A percentile compares a stretch with the other conserved stretches of the same genome.
Evolutionary conservation across 768 basidiomycete species (phyloP).

Genomic region (Leccinum broughii): DNA sequence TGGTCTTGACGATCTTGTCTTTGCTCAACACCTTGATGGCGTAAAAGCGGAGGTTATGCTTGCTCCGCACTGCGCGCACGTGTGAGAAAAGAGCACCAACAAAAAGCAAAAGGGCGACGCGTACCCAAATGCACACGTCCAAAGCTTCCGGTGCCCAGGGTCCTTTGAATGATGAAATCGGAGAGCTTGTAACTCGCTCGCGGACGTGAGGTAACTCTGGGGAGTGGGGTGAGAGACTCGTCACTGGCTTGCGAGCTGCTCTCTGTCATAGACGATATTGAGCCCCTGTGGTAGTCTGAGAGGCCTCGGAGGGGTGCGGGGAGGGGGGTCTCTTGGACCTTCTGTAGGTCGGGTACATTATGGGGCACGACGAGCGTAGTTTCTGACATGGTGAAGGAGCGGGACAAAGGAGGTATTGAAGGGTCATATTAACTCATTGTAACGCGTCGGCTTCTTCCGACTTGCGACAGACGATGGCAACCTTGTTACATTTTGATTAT

Average conservation of each 20-base stretch:
- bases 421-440: conserved; percentile 22
- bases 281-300: conserved; percentile 58
- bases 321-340: conserved; percentile 9
- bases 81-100: background rate
- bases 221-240: conserved; percentile 34
- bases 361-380: background rate
- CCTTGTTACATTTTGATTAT: conserved; percentile 21
- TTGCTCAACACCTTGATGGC: conserved; percentile 95
- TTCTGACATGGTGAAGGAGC: conserved; percentile 23
- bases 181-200: conserved; percentile 69
- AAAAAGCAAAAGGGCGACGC: conserved; percentile 1
- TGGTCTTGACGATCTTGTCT: conserved; percentile 87
- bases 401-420: conserved; percentile 13
- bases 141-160: conserved; percentile 93
- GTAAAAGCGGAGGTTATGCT: conserved; percentile 94
- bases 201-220: conserved; percentile 44
- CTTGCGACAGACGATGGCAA: conserved; percentile 10
- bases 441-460: conserved; percentile 23
- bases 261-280: conserved; percentile 63
- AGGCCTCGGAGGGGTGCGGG: conserved; percentile 28
- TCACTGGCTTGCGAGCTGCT: conserved; percentile 45
- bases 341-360: background rate
- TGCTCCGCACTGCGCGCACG: conserved; percentile 67
- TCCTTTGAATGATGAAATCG: conserved; percentile 81
- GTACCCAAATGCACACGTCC: conserved; percentile 91